A percentile compares a stretch with the other conserved stretches of the same genome.
phyloP scores from a whole-genome alignment of 1,284 basidiomycete genomes.

The Cryptococcus amylolentus region DNA sequence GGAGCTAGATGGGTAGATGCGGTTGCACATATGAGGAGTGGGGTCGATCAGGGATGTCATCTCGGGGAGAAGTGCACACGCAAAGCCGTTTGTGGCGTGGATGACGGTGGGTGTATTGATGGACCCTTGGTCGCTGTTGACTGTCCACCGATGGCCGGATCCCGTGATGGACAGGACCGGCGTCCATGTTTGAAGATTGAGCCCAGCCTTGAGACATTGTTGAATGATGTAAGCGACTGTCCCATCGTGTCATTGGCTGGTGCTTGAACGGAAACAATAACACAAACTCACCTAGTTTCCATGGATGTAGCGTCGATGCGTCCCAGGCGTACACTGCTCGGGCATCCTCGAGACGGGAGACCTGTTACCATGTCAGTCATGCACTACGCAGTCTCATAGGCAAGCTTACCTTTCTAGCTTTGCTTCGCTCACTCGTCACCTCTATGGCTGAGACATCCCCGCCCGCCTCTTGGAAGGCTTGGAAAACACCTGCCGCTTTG shows the following conservation, averaged over 20 bases:
- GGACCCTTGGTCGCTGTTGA: conserved; percentile 17
- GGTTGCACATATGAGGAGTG: conserved; percentile 22
- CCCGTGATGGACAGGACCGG: conserved; percentile 13
- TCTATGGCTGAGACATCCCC: conserved; percentile 19
- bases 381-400: background rate
- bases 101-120: conserved; percentile 16
- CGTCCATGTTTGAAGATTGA: conserved; percentile 25
- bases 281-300: conserved; percentile 19
- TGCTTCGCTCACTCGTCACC: conserved; percentile 6
- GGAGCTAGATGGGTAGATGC: conserved; percentile 17
- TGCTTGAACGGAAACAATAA: too few species aligned
- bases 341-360: conserved; percentile 19
- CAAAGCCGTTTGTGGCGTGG: conserved; percentile 25
- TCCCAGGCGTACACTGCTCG: conserved; percentile 18
- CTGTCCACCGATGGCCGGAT: conserved; percentile 11
- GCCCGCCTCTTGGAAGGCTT: conserved; percentile 16
- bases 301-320: conserved; percentile 24
- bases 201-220: conserved; percentile 12
- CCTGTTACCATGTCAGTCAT: conserved; percentile 7
- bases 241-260: too few species aligned
- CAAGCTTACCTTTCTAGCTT: conserved; percentile 15
- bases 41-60: conserved; percentile 15
- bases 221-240: conserved; percentile 16
- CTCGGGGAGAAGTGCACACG: conserved; percentile 18
- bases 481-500: conserved; percentile 8